A percentile compares a stretch with the other conserved stretches of the same genome.
These are phyloP conservation scores for Wickerhamomyces strasburgensis DNA, from an alignment of 805 yeast species.

Conservation along the genomic window DNA sequence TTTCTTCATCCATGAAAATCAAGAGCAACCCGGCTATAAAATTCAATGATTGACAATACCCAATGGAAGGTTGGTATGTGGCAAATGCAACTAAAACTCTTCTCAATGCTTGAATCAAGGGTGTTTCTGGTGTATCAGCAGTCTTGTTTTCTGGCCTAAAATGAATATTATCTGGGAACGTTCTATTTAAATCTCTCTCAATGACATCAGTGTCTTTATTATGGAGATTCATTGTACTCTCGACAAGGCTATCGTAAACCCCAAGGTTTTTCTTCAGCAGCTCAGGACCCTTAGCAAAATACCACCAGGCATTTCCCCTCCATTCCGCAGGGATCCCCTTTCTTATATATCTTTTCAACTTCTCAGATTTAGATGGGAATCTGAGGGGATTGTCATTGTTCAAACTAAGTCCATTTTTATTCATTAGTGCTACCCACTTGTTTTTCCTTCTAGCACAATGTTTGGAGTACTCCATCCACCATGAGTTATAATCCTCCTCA, in stretches of 20 bases:
- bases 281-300: slow-evolving; percentile 83
- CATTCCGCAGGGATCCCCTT: slow-evolving; percentile 96
- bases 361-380: slow-evolving; percentile 76
- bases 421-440: slow-evolving; percentile 72
- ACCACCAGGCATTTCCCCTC: slow-evolving; percentile 97
- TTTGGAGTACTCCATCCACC: slow-evolving; percentile 69
- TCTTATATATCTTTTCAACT: slow-evolving; percentile 73
- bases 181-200: slow-evolving; percentile 88
- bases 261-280: slow-evolving; percentile 65
- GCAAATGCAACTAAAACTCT: slow-evolving; percentile 83
- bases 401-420: slow-evolving; percentile 56
- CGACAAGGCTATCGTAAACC: slow-evolving; percentile 64
- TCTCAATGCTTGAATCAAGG: slow-evolving; percentile 65
- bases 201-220: slow-evolving; percentile 85
- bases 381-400: slow-evolving; percentile 50
- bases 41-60: slow-evolving; percentile 94
- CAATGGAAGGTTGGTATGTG: slow-evolving; percentile 79
- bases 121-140: slow-evolving; percentile 42
- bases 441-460: slow-evolving; percentile 60
- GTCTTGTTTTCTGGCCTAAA: slow-evolving; percentile 45
- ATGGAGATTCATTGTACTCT: slow-evolving; percentile 46
- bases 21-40: slow-evolving; percentile 85
- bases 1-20: slow-evolving; percentile 84
- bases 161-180: slow-evolving; percentile 89
- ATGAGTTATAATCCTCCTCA: slow-evolving; percentile 54